phyloP scores from a whole-genome alignment of 2,329 filamentous ascomycete genomes.

The Aspergillus sp. region DNA sequence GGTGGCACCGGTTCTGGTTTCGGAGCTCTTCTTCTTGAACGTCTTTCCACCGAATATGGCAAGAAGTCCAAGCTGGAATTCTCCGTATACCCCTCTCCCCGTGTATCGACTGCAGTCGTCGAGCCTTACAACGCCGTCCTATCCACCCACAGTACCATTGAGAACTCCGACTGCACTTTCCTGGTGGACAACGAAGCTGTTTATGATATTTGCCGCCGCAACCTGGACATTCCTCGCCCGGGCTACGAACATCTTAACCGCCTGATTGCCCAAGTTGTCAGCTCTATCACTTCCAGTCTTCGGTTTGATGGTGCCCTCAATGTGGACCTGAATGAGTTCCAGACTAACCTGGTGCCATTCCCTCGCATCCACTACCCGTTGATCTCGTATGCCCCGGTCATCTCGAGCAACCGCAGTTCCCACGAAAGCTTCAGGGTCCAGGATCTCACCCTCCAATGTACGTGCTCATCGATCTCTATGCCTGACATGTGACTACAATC shows the following conservation, averaged over 20 bases:
- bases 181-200: constrained; percentile 69
- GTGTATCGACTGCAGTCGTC: constrained; percentile 65
- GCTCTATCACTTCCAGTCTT: constrained; percentile 64
- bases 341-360: constrained; percentile 68
- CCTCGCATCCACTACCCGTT: constrained; percentile 68
- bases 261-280: constrained; percentile 67
- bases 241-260: constrained; percentile 66
- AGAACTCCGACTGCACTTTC: constrained; percentile 68
- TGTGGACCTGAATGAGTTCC: constrained; percentile 68
- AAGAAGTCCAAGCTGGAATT: constrained; percentile 71
- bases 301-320: constrained; percentile 67
- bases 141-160: constrained; percentile 61
- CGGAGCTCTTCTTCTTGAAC: constrained; percentile 64
- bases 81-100: constrained; percentile 64
- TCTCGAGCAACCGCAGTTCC: constrained; percentile 69
- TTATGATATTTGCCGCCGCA: constrained; percentile 66
- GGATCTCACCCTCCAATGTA: constrained; percentile 68
- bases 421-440: constrained; percentile 87
- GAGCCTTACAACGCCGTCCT: constrained; percentile 66
- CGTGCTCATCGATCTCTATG: constrained; percentile 4
- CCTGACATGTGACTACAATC: neutral
- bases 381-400: constrained; percentile 64
- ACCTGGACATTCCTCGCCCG: constrained; percentile 64
- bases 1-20: constrained; percentile 68
- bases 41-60: constrained; percentile 63